Base-by-base conservation (phyloP, 73 alveolate species). In the Paramecium primaurelia region DNA sequence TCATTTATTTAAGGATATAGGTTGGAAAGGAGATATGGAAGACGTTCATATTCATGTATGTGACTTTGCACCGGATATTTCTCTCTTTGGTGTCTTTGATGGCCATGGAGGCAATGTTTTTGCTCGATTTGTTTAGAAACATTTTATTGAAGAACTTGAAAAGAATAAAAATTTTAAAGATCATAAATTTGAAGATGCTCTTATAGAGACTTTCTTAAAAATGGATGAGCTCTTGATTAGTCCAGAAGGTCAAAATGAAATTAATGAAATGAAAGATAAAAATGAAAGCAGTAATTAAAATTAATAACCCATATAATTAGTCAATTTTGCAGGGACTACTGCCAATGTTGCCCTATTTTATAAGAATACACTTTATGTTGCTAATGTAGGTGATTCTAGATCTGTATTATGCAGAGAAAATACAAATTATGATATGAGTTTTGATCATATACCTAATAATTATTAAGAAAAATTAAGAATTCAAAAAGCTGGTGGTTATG, bases 61-160 rank as follows among this genome's bases (percentile, higher is more conserved):
- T 25, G 95, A 92, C 32, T 45, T 90, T 26, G 95, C 92, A 6
- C 93, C 92, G 20, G 96, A 93, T 26, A 73, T 93, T 25, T 71
- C 95, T 26, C 88, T 97, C 69, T 98, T 98, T 71, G 99, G 99
- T 18, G 97, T 98, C 10, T 97, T 95, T 92, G 99, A 97, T 88
- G 99, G 99, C 5, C 99, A 97, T 94, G 99, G 99, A 18, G 99
- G 99, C 10, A 30, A n/a, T n/a, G n/a, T n/a, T n/a, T n/a, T n/a
- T n/a, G n/a, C n/a, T n/a, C n/a, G n/a, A n/a, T n/a, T n/a, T n/a
- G n/a, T n/a, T n/a, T n/a, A n/a, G n/a, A n/a, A n/a, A n/a, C n/a
- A n/a, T n/a, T n/a, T 96, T 64, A 26, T 92, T 14, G 96, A 92
- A 18, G 96, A 86, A 59, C 94, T 98, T 58, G 64, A 40, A 87